Conservation (phyloP, 805 yeast genomes). For the Candida boleticola region DNA sequence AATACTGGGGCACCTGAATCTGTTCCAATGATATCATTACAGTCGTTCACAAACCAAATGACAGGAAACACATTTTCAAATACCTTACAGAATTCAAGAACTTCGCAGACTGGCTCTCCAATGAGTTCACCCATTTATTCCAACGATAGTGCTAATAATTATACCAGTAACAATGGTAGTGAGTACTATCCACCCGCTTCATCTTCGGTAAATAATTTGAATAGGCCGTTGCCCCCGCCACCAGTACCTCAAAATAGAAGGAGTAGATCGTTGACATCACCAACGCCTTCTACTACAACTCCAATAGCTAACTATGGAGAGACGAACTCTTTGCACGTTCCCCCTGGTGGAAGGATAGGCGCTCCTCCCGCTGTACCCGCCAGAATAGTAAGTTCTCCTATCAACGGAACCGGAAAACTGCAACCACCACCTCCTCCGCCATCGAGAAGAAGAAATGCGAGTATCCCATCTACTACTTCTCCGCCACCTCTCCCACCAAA, state of each 20-base stretch:
- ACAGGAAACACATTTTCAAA: slow-evolving; percentile 34
- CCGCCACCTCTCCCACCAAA: slow-evolving; percentile 30
- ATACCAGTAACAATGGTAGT: not conserved
- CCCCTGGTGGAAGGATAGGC: not conserved
- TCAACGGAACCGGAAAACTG: not conserved
- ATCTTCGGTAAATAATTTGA: not conserved
- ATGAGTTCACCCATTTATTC: not conserved
- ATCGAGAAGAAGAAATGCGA: slow-evolving; percentile 28
- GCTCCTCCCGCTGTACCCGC: slow-evolving; percentile 20
- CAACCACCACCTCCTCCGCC: slow-evolving; percentile 44
- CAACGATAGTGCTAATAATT: not conserved
- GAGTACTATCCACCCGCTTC: not conserved
- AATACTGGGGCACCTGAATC: slow-evolving; percentile 9
- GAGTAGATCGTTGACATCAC: slow-evolving; percentile 31
- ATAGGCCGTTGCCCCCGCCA: slow-evolving; percentile 24
- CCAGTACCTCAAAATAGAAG: slow-evolving; percentile 41
- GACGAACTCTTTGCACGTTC: not conserved
- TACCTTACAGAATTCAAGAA: slow-evolving; percentile 33
- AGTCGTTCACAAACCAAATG: slow-evolving; percentile 42
- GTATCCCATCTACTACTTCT: slow-evolving; percentile 9
- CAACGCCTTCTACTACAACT: slow-evolving; percentile 19
- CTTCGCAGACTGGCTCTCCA: slow-evolving; percentile 11
- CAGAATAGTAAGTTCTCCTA: slow-evolving; percentile 10
- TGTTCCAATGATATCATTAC: slow-evolving; percentile 33
- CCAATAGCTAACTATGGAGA: slow-evolving; percentile 5